These are phyloP conservation scores for Leptosphaerulina australis DNA, from an alignment of 2,329 filamentous ascomycete genomes.

Conservation along the genomic window DNA sequence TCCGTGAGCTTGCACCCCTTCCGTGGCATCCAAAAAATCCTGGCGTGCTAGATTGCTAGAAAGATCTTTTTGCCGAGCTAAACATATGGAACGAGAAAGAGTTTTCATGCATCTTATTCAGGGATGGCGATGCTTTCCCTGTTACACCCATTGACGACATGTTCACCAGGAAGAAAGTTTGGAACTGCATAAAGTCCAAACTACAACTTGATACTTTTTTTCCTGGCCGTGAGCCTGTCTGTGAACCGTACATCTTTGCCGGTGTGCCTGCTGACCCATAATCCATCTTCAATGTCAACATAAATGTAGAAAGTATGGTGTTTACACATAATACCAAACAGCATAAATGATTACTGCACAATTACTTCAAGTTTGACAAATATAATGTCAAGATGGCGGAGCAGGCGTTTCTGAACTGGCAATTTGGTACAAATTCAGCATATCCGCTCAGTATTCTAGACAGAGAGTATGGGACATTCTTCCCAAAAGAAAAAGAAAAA, in stretches of 20 bases:
- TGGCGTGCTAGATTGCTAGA: constrained; percentile 36
- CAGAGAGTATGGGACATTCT: constrained; percentile 39
- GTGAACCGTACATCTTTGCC: constrained; percentile 40
- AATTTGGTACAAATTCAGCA: constrained; percentile 36
- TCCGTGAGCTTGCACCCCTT: constrained; percentile 39
- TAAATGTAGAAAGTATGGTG: constrained; percentile 43
- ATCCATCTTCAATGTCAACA: constrained; percentile 25
- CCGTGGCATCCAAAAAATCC: constrained; percentile 36
- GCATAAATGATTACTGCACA: constrained; percentile 40
- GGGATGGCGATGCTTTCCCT: constrained; percentile 46
- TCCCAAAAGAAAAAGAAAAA: constrained; percentile 31
- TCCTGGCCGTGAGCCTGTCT: constrained; percentile 27
- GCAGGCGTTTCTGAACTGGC: constrained; percentile 45
- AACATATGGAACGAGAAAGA: constrained; percentile 46
- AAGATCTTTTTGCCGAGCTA: constrained; percentile 46
- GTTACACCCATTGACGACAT: constrained; percentile 38
- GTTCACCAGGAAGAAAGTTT: constrained; percentile 32
- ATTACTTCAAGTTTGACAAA: constrained; percentile 39
- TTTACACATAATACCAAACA: constrained; percentile 39
- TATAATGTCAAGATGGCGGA: constrained; percentile 43
- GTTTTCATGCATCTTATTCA: constrained; percentile 40
- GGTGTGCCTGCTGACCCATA: constrained; percentile 21
- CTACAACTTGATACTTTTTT: constrained; percentile 36
- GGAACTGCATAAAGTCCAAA: constrained; percentile 30
- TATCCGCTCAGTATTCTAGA: constrained; percentile 35